Evolutionary conservation across 1,139 yeast genomes (phyloP).

Genomic region (Candida labiduridarum): DNA sequence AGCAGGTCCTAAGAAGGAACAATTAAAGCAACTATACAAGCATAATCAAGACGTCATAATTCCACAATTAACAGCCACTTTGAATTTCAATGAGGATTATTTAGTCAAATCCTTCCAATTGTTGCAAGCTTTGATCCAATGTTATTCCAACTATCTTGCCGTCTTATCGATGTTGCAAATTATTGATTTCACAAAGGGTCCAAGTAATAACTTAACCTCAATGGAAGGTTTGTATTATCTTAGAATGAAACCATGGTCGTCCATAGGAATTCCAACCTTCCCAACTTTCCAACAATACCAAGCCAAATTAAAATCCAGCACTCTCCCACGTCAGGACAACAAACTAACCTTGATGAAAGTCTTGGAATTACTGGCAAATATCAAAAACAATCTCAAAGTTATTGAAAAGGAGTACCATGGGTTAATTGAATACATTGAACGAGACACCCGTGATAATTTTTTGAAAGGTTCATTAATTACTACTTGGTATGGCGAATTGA

Average conservation of each 20-base stretch:
- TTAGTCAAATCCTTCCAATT: slow-evolving; percentile 38
- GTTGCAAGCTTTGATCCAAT: slow-evolving; percentile 35
- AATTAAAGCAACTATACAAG: slow-evolving; percentile 26
- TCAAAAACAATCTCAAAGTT: slow-evolving; percentile 19
- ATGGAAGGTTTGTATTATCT: slow-evolving; percentile 60
- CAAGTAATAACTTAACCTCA: slow-evolving; percentile 40
- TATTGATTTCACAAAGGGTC: slow-evolving; percentile 34
- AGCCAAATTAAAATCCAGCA: slow-evolving; percentile 7
- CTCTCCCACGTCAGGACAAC: slow-evolving; percentile 11
- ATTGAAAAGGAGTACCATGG: slow-evolving; percentile 16
- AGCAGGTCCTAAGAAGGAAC: slow-evolving; percentile 43
- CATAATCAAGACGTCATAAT: slow-evolving; percentile 21
- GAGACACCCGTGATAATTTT: slow-evolving; percentile 22
- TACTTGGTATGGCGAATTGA: slow-evolving; percentile 14
- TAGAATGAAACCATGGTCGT: slow-evolving; percentile 80
- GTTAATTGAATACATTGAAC: slow-evolving; percentile 14
- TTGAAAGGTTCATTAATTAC: slow-evolving; percentile 17
- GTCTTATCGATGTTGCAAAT: slow-evolving; percentile 27
- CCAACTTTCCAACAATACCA: slow-evolving; percentile 49
- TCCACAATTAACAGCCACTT: slow-evolving; percentile 27
- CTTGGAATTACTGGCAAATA: slow-evolving; percentile 15
- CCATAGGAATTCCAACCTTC: slow-evolving; percentile 76
- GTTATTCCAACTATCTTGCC: slow-evolving; percentile 24
- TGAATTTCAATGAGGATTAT: slow-evolving; percentile 20
- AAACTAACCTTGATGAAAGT: slow-evolving; percentile 13